phyloP scores from a whole-genome alignment of 2,329 filamentous ascomycete genomes.

The Cytospora schulzeri region DNA sequence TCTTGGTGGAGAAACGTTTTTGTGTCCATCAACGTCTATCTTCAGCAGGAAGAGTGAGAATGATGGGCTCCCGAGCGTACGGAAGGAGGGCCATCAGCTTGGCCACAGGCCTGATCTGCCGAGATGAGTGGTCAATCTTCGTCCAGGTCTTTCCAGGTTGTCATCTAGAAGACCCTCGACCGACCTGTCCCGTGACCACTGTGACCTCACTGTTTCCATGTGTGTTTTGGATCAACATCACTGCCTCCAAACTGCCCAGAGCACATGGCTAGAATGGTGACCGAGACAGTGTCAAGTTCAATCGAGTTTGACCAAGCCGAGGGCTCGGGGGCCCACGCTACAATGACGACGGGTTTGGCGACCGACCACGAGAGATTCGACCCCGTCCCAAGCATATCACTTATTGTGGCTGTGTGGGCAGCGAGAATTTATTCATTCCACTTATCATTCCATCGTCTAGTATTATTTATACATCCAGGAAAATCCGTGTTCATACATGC shows the following conservation, averaged over 20 bases:
- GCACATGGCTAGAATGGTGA: not conserved
- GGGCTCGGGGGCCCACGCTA: not conserved
- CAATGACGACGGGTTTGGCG: not conserved
- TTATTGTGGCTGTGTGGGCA: not conserved
- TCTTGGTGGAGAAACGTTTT: not conserved
- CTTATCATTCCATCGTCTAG: not conserved
- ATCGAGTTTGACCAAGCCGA: not conserved
- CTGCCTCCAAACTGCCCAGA: not conserved
- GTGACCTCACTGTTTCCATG: not conserved
- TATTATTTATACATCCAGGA: not conserved
- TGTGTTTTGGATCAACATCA: conserved; percentile 6
- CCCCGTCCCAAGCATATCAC: not conserved
- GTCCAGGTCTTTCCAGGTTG: not conserved
- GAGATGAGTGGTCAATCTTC: not conserved
- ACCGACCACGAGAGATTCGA: not conserved
- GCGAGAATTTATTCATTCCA: not conserved
- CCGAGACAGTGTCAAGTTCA: not conserved
- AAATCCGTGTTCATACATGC: not conserved
- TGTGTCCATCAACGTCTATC: too few species aligned
- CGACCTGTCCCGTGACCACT: conserved; percentile 2
- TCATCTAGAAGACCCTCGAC: conserved; percentile 4
- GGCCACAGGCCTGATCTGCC: not conserved
- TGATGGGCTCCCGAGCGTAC: not conserved
- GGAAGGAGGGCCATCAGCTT: not conserved
- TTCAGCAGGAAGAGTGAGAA: too few species aligned